Evolutionary conservation across 257 asterid genomes (phyloP).

Genomic region (Penstemon barbatus): DNA sequence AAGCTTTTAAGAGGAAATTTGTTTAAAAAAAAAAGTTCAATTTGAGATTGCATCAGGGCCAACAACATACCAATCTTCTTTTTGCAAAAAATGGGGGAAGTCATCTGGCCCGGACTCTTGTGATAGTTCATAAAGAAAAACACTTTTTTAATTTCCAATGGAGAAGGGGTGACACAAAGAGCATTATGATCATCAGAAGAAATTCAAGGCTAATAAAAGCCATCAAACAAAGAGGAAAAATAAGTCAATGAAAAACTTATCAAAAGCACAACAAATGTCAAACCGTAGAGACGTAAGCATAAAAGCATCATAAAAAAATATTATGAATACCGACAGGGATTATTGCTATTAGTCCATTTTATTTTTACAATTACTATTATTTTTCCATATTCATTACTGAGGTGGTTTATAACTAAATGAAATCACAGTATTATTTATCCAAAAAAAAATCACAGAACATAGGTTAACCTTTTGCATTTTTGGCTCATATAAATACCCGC

Average conservation of each 20-base stretch:
- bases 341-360: not conserved
- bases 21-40: not conserved
- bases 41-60: not conserved
- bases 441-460: not conserved
- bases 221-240: not conserved
- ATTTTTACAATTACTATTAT: not conserved
- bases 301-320: no score
- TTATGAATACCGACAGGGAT: no score
- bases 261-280: not conserved
- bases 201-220: not conserved
- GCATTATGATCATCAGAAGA: not conserved
- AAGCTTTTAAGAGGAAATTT: not conserved
- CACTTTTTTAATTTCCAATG: not conserved
- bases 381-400: no score
- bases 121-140: not conserved
- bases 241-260: not conserved
- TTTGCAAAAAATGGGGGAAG: not conserved
- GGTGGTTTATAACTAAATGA: not conserved
- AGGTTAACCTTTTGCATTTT: conserved; percentile 10
- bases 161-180: no score
- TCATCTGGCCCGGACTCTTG: not conserved
- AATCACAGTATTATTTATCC: not conserved
- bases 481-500: conserved; percentile 31
- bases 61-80: not conserved
- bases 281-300: not conserved